Conservation (phyloP, 108 stramenopile species). For the Discostella stelligeroides region DNA sequence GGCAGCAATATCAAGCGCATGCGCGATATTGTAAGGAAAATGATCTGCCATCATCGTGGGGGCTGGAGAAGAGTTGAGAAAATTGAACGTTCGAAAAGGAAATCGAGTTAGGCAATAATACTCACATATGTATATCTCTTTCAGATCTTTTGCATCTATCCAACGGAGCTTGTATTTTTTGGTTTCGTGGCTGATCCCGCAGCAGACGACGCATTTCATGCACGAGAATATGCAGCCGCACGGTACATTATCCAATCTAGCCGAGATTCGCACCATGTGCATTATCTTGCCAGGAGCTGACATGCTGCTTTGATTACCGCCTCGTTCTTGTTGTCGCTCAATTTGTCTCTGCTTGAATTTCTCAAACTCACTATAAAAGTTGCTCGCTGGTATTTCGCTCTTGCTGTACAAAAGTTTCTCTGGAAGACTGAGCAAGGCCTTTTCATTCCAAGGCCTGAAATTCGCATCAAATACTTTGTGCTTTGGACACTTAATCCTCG, state of each 20-base stretch:
- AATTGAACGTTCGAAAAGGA: no score
- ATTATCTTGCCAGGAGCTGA: conserved; percentile 79
- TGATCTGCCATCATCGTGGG: conserved; percentile 42
- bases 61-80: neutral
- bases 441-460: conserved; percentile 31
- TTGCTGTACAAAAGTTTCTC: conserved; percentile 11
- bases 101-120: no score
- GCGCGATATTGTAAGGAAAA: conserved; percentile 40
- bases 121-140: conserved; percentile 25
- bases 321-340: conserved; percentile 55
- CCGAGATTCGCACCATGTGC: conserved; percentile 77
- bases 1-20: conserved; percentile 38
- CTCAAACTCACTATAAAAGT: conserved; percentile 27
- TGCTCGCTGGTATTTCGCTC: conserved; percentile 16
- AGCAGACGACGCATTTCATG: conserved; percentile 7
- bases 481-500: conserved; percentile 86
- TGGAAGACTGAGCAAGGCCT: conserved; percentile 10
- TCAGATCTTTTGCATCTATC: conserved; percentile 31
- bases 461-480: conserved; percentile 62
- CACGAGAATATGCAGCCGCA: conserved; percentile 21
- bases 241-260: conserved; percentile 44
- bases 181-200: conserved; percentile 7
- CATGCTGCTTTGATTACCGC: conserved; percentile 53
- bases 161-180: conserved; percentile 40
- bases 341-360: conserved; percentile 14